These are phyloP conservation scores for Cichorium intybus DNA, from an alignment of 140 eudicot genomes.

Conservation along the genomic window DNA sequence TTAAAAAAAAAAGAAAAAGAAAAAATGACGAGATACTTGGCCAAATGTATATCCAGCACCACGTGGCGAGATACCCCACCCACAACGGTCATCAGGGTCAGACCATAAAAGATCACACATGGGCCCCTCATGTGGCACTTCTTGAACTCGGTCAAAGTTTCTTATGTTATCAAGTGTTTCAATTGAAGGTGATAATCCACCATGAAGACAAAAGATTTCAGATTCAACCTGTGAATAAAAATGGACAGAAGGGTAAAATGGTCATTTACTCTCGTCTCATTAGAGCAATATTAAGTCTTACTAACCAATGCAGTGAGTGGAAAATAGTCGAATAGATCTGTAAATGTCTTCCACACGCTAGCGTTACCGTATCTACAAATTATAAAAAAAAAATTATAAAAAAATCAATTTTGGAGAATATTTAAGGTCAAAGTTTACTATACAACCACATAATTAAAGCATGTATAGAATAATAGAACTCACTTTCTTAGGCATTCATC, in stretches of 20 bases:
- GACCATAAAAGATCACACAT: slow-evolving; percentile 99
- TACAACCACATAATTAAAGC: too few species aligned
- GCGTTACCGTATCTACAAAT: slow-evolving; percentile 79
- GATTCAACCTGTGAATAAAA: slow-evolving; percentile 60
- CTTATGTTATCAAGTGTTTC: slow-evolving; percentile 88
- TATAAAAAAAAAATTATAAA: neutral
- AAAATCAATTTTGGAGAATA: neutral
- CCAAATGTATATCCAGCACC: slow-evolving; percentile 99
- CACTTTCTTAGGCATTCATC: slow-evolving; percentile 97
- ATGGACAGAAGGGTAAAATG: neutral
- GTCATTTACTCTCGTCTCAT: neutral
- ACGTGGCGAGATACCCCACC: slow-evolving; percentile 97
- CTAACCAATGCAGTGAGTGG: slow-evolving; percentile 97
- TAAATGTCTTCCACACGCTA: slow-evolving; percentile 89
- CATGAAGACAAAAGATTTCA: slow-evolving; percentile 91
- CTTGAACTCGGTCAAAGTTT: slow-evolving; percentile 96
- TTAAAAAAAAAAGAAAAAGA: neutral
- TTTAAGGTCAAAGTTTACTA: neutral
- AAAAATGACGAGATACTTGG: slow-evolving; percentile 42
- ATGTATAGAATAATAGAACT: too few species aligned
- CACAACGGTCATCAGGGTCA: slow-evolving; percentile 97
- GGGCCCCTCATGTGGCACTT: slow-evolving; percentile 98
- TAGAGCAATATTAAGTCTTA: slow-evolving; percentile 2
- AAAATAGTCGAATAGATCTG: slow-evolving; percentile 84
- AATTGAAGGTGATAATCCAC: slow-evolving; percentile 93